These are phyloP conservation scores for Arthrobotrys conoides DNA, from an alignment of 2,329 filamentous ascomycete genomes.

Conservation along the genomic window DNA sequence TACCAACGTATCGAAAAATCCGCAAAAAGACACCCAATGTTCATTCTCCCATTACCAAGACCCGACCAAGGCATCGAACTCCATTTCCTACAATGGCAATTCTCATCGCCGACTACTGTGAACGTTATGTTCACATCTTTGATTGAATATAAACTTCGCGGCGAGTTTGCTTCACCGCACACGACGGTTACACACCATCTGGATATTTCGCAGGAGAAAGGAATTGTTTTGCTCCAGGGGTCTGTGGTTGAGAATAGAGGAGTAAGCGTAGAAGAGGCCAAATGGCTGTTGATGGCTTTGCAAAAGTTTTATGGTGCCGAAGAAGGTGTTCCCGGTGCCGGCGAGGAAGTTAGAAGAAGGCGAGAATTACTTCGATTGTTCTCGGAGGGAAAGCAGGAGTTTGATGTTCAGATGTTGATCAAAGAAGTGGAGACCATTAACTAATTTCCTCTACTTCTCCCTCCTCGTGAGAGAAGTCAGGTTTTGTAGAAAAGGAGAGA, in stretches of 20 bases:
- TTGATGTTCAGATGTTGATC: conserved; percentile 86
- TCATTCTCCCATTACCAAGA: conserved; percentile 88
- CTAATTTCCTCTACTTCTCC: conserved; percentile 9
- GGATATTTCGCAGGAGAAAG: conserved; percentile 81
- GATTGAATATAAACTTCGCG: conserved; percentile 90
- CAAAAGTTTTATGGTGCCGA: conserved; percentile 90
- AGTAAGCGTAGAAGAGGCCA: conserved; percentile 83
- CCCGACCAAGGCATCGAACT: conserved; percentile 82
- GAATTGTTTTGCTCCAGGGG: conserved; percentile 88
- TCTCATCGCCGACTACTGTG: conserved; percentile 78
- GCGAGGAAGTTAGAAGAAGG: conserved; percentile 71
- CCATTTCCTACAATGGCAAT: conserved; percentile 96
- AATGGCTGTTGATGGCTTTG: conserved; percentile 90
- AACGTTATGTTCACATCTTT: conserved; percentile 94
- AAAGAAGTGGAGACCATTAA: conserved; percentile 82
- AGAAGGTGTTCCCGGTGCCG: conserved; percentile 65
- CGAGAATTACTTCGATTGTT: conserved; percentile 85
- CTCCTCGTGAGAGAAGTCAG: not conserved
- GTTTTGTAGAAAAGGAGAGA: not conserved
- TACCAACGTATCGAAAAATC: conserved; percentile 80
- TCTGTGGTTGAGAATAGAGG: conserved; percentile 82
- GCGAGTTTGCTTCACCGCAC: conserved; percentile 90
- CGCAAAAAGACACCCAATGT: conserved; percentile 84
- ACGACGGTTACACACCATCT: conserved; percentile 93
- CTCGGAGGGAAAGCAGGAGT: conserved; percentile 80